Evolutionary conservation across 2,329 filamentous ascomycete species (phyloP).

Genomic region (Microsporum canis): DNA sequence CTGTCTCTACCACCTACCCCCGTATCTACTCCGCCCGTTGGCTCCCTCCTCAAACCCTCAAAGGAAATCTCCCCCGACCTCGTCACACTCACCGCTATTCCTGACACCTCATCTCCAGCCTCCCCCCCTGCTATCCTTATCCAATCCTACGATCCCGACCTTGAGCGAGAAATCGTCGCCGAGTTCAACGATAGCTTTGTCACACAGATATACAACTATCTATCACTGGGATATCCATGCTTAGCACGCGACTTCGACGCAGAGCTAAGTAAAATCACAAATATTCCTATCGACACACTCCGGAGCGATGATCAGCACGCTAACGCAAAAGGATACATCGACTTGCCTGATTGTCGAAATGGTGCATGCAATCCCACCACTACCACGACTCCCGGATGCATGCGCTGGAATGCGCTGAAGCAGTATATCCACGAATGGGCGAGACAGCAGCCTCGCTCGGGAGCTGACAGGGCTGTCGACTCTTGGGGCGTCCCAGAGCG

Average conservation of each 20-base stretch:
- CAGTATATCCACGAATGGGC: slow-evolving; percentile 85
- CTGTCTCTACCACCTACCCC: not conserved
- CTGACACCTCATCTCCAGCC: slow-evolving; percentile 3
- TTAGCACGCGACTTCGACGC: slow-evolving; percentile 72
- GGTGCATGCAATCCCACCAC: slow-evolving; percentile 17
- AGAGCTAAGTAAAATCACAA: slow-evolving; percentile 72
- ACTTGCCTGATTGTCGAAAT: slow-evolving; percentile 25
- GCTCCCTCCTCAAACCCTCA: not conserved
- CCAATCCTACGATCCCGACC: not conserved
- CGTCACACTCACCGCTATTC: not conserved
- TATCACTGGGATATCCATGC: slow-evolving; percentile 82
- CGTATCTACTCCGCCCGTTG: not conserved
- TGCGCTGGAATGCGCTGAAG: slow-evolving; percentile 73
- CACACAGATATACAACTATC: slow-evolving; percentile 94
- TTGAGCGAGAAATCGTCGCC: slow-evolving; percentile 32
- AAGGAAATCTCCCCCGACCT: not conserved
- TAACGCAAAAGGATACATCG: slow-evolving; percentile 62
- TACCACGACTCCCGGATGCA: slow-evolving; percentile 42
- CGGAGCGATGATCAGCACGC: slow-evolving; percentile 56
- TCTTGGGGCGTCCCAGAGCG: slow-evolving; percentile 53
- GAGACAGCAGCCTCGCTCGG: slow-evolving; percentile 61
- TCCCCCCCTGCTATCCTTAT: not conserved
- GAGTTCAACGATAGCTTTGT: slow-evolving; percentile 80
- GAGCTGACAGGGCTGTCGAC: slow-evolving; percentile 43
- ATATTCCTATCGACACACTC: slow-evolving; percentile 57